Percentiles rank a stretch among this genome's conserved stretches.
phyloP scores from a whole-genome alignment of 2,329 filamentous ascomycete species.

The Clarireedia monteithiana region DNA sequence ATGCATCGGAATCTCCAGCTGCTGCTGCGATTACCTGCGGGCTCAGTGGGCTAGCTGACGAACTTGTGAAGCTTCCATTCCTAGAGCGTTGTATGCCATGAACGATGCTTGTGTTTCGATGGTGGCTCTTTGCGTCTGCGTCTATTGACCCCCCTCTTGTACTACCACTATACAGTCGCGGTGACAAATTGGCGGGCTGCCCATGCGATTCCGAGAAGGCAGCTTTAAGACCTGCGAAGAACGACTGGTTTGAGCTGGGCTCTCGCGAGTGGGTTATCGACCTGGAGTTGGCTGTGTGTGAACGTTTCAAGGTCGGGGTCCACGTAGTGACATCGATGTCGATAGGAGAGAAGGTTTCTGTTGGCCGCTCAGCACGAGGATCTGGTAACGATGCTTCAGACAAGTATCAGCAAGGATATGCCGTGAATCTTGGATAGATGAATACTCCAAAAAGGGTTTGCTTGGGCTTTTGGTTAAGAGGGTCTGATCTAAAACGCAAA shows the following conservation, averaged over 20 bases:
- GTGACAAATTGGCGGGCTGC: slow-evolving; percentile 20
- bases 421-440: not conserved
- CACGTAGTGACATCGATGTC: slow-evolving; percentile 21
- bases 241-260: slow-evolving; percentile 15
- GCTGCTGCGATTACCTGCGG: slow-evolving; percentile 75
- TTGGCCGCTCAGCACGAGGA: slow-evolving; percentile 22
- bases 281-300: slow-evolving; percentile 18
- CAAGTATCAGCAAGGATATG: slow-evolving; percentile 21
- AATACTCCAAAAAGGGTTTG: not conserved
- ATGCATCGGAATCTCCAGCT: slow-evolving; percentile 33
- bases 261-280: slow-evolving; percentile 19
- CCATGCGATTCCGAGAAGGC: slow-evolving; percentile 19
- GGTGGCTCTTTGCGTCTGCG: slow-evolving; percentile 57
- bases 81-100: slow-evolving; percentile 90
- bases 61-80: slow-evolving; percentile 79
- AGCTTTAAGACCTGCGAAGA: slow-evolving; percentile 14
- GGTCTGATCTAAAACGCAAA: slow-evolving; percentile 5
- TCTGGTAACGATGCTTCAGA: slow-evolving; percentile 22
- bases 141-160: slow-evolving; percentile 31
- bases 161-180: slow-evolving; percentile 20
- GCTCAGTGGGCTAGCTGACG: slow-evolving; percentile 76
- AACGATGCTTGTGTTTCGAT: slow-evolving; percentile 94
- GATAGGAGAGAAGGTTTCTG: slow-evolving; percentile 20
- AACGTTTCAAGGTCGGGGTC: slow-evolving; percentile 27
- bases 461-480: slow-evolving; percentile 1